Evolutionary conservation across 768 basidiomycete species (phyloP).

Genomic region (Auriscalpium vulgare): DNA sequence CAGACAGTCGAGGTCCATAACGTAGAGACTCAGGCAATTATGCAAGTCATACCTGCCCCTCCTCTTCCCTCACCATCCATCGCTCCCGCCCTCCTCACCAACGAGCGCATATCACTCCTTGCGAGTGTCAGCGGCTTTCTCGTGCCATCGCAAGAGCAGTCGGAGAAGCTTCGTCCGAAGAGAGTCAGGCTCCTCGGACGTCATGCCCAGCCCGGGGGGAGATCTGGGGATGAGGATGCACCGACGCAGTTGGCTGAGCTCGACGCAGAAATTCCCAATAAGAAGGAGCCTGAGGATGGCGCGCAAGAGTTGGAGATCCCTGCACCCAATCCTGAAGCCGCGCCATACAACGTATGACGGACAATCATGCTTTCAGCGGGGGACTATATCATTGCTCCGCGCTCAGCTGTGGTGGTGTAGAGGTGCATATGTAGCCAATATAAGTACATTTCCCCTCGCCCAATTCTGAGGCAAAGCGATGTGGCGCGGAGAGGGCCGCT

Average conservation of each 20-base stretch:
- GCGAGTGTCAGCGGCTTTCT: conserved; percentile 30
- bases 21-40: conserved; percentile 62
- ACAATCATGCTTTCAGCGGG: no score
- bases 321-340: no score
- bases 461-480: no score
- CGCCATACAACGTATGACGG: no score
- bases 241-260: not conserved
- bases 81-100: conserved; percentile 18
- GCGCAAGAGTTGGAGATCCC: no score
- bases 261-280: not conserved
- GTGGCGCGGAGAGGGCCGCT: no score
- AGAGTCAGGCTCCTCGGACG: conserved; percentile 10
- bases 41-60: conserved; percentile 59
- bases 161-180: conserved; percentile 28
- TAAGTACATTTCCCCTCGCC: no score
- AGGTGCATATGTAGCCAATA: no score
- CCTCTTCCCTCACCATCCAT: conserved; percentile 11
- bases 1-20: conserved; percentile 76
- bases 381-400: no score
- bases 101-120: conserved; percentile 23
- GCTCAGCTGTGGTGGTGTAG: no score
- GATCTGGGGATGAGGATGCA: not conserved
- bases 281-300: not conserved
- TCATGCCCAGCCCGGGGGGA: conserved; percentile 10
- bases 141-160: conserved; percentile 34